These are phyloP conservation scores for Huntiella savannae DNA, from an alignment of 2,329 filamentous ascomycete genomes.

Conservation along the genomic window DNA sequence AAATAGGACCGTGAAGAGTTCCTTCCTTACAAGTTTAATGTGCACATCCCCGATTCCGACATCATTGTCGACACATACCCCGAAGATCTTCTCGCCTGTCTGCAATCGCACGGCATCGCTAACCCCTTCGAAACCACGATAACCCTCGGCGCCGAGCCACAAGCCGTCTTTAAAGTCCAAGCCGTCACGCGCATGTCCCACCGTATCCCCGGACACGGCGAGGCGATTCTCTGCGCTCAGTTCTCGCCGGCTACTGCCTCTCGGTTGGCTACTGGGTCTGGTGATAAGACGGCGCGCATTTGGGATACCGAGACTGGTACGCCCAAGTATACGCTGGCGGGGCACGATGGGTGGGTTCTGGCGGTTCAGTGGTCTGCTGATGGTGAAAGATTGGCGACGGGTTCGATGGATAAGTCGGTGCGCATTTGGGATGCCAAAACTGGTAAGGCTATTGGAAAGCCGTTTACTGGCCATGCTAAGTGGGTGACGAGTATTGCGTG, in stretches of 20 bases:
- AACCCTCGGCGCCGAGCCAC: conserved; percentile 48
- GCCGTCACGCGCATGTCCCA: conserved; percentile 80
- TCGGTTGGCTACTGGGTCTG: conserved; percentile 69
- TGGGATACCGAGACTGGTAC: conserved; percentile 94
- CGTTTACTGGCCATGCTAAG: conserved; percentile 68
- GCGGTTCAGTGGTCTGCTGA: conserved; percentile 78
- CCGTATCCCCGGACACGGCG: conserved; percentile 75
- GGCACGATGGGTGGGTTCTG: conserved; percentile 79
- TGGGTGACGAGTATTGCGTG: conserved; percentile 77
- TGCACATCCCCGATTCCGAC: conserved; percentile 35
- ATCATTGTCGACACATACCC: conserved; percentile 37
- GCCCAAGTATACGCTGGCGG: conserved; percentile 65
- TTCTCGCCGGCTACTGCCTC: conserved; percentile 67
- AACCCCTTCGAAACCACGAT: conserved; percentile 38
- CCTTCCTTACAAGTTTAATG: conserved; percentile 41
- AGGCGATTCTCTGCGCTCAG: conserved; percentile 69
- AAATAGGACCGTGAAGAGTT: conserved; percentile 36
- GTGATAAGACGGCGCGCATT: conserved; percentile 77
- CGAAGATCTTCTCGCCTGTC: conserved; percentile 31
- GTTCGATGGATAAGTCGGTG: conserved; percentile 85
- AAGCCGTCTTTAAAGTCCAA: conserved; percentile 85
- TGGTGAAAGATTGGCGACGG: conserved; percentile 62
- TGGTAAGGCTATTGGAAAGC: conserved; percentile 50
- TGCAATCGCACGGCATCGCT: conserved; percentile 36
- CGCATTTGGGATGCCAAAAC: conserved; percentile 73